phyloP scores from a whole-genome alignment of 148 eudicot genomes.

The Chenopodium album region DNA sequence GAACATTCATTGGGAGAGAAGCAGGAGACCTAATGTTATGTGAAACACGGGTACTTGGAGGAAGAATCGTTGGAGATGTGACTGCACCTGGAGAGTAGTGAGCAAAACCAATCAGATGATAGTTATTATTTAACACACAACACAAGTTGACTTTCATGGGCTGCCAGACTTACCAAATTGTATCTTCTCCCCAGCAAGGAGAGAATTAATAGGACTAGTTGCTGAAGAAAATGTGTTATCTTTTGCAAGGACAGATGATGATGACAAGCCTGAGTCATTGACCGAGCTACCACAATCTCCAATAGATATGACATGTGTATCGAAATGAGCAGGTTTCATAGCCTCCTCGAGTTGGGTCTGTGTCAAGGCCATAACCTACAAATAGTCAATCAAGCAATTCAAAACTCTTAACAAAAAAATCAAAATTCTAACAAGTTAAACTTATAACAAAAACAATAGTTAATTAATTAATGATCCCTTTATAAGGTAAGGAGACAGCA shows the following conservation, averaged over 20 bases:
- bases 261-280: slow-evolving; percentile 48
- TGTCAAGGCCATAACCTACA: slow-evolving; percentile 80
- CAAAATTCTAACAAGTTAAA: slow-evolving; percentile 8
- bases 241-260: slow-evolving; percentile 56
- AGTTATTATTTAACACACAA: not conserved
- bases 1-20: slow-evolving; percentile 52
- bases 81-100: slow-evolving; percentile 71
- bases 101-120: slow-evolving; percentile 19
- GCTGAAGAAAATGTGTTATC: slow-evolving; percentile 56
- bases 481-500: not conserved
- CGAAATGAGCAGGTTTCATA: slow-evolving; percentile 73
- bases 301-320: slow-evolving; percentile 38
- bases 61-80: slow-evolving; percentile 76
- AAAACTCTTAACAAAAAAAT: slow-evolving; percentile 13
- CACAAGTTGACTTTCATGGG: slow-evolving; percentile 8
- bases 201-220: slow-evolving; percentile 76
- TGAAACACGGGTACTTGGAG: slow-evolving; percentile 53
- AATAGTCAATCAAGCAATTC: slow-evolving; percentile 16
- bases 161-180: slow-evolving; percentile 64
- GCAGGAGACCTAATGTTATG: slow-evolving; percentile 60
- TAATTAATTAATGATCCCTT: not conserved
- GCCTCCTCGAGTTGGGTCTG: slow-evolving; percentile 92
- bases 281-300: slow-evolving; percentile 45
- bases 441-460: not conserved
- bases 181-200: slow-evolving; percentile 97